These are phyloP conservation scores for Otatea glauca DNA, from an alignment of 176 grass and related monocot species.

Conservation along the genomic window DNA sequence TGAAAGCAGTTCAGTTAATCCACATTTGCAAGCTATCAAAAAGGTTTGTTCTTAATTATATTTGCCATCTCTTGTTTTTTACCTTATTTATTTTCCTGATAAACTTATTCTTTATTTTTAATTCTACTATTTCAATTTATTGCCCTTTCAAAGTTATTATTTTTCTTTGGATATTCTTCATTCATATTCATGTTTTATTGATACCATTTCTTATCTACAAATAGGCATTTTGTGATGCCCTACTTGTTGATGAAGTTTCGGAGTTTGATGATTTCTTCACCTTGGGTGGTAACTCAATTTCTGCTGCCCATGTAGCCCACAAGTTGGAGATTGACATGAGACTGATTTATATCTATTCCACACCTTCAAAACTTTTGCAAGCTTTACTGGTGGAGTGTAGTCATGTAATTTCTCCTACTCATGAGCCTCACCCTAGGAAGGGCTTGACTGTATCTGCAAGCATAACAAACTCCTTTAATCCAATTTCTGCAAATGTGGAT, in stretches of 20 bases:
- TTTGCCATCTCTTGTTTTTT: constrained; percentile 23
- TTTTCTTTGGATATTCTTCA: constrained; percentile 26
- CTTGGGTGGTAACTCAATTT: constrained; percentile 85
- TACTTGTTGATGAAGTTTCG: constrained; percentile 71
- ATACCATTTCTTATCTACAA: constrained; percentile 6
- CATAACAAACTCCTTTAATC: constrained; percentile 16
- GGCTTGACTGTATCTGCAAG: constrained; percentile 28
- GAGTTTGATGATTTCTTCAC: constrained; percentile 87
- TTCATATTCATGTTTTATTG: constrained; percentile 37
- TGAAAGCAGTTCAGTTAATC: constrained; percentile 47
- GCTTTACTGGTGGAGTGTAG: constrained; percentile 47
- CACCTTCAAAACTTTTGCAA: constrained; percentile 64
- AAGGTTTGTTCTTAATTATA: constrained; percentile 50
- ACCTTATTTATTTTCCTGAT: background rate
- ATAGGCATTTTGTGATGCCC: constrained; percentile 75
- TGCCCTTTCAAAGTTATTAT: background rate
- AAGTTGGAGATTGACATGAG: constrained; percentile 85
- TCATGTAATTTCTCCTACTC: constrained; percentile 26
- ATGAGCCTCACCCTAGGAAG: constrained; percentile 41
- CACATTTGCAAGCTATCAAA: constrained; percentile 65
- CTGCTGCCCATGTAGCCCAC: constrained; percentile 76
- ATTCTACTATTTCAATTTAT: background rate
- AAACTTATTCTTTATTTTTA: background rate
- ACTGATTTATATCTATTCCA: constrained; percentile 74
- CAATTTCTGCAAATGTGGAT: background rate